Evolutionary conservation across 345 rosid species (phyloP).

Genomic region (Mangifera indica): DNA sequence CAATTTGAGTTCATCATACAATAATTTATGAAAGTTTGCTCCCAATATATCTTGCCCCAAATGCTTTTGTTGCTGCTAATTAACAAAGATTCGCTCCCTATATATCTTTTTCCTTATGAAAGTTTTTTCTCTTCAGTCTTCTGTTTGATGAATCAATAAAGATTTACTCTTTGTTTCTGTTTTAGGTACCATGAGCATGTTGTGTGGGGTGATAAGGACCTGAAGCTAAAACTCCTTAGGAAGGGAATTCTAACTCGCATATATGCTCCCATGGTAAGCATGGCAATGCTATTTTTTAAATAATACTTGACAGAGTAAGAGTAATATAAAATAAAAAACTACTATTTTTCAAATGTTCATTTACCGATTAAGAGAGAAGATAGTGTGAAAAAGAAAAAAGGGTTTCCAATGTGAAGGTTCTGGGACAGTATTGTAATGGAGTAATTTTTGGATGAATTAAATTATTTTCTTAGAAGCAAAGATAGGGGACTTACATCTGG

Average conservation of each 20-base stretch:
- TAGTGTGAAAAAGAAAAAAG: too few species aligned
- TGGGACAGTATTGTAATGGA: too few species aligned
- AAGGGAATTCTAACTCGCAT: conserved; percentile 87
- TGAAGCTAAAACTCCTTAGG: conserved; percentile 68
- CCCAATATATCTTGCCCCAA: too few species aligned
- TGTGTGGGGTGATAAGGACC: conserved; percentile 84
- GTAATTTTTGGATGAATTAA: too few species aligned
- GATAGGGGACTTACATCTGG: too few species aligned
- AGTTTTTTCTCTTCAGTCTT: not conserved
- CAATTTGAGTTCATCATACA: conserved; percentile 4
- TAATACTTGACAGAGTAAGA: too few species aligned
- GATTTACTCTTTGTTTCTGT: conserved; percentile 10
- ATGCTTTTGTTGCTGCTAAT: not conserved
- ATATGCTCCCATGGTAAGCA: conserved; percentile 84
- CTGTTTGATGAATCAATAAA: not conserved
- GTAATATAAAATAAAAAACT: too few species aligned
- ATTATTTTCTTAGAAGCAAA: too few species aligned
- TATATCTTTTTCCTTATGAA: not conserved
- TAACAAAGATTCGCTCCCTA: not conserved
- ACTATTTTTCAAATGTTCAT: too few species aligned
- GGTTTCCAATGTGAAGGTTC: too few species aligned
- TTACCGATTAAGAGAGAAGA: too few species aligned
- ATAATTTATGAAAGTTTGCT: too few species aligned
- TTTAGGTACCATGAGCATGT: conserved; percentile 84
- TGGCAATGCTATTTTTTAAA: conserved; percentile 4